Evolutionary conservation across 495 filamentous ascomycete genomes (phyloP), one percentile per base, ranked within the genome.

Genomic region (Penicillium canescens): DNA sequence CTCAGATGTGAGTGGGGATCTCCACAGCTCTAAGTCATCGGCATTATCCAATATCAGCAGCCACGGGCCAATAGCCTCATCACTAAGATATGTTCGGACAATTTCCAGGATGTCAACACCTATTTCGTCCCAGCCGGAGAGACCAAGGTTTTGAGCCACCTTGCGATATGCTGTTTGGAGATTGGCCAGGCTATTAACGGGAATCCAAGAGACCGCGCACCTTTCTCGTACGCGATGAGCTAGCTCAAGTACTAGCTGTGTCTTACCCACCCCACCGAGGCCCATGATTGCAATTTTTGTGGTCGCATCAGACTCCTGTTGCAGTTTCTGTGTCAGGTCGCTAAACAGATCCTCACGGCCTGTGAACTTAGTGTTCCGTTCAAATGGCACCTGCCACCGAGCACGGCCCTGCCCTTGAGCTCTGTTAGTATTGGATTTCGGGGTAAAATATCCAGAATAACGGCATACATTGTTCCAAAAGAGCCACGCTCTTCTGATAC

Each of bases 141-240:
- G 52, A 9, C 56, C 54, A 9, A 69, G 26, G 18, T 47, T 52
- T 21, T 60, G 49, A 6, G 66, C 77, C 45, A 82, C 71, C 9
- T 71, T 68, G 3, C 38, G 3, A 57, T 71, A 82, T 10, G 74
- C 60, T 56, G 75, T 65, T 33, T 81, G 63, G 35, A 82, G 68
- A 23, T 45, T 72, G 20, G 63, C 69, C 0, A 56, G 18, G 52
- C 63, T 79, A 3, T 62, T 58, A 5, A 69, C 71, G 6, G 68
- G 69, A 14, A 82, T 64, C 79, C 78, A 83, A 60, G 77, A 74
- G 53, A 82, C 50, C 5, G 77, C 78, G 50, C 62, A 77, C 2
- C 69, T 50, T n/a, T 72, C 63, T 53, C 64, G 75, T 13, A 70
- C 52, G 50, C 68, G 57, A 56, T 78, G 75, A 6, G 72, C 71